phyloP scores from a whole-genome alignment of 257 asterid species.

The Penstemon newberryi region DNA sequence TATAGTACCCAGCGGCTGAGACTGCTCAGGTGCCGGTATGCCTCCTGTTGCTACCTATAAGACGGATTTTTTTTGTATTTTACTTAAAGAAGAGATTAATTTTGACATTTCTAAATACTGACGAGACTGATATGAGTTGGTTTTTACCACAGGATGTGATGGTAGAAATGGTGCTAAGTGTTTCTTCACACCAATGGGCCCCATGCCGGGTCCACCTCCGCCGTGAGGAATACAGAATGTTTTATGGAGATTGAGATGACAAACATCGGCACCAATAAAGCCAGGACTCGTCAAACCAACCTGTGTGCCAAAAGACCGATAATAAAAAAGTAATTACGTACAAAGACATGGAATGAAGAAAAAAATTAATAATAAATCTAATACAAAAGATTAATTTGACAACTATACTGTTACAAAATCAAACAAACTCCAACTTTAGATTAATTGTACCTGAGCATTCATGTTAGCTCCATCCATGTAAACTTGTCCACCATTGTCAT shows the following conservation, averaged over 20 bases:
- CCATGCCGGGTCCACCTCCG: conserved; percentile 99
- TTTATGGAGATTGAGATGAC: conserved; percentile 98
- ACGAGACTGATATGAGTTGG: background rate
- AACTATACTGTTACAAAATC: background rate
- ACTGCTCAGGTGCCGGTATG: conserved; percentile 73
- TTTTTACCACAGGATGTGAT: conserved; percentile 86
- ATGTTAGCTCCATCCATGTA: conserved; percentile 99
- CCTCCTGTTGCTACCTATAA: conserved; percentile 88
- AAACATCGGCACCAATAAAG: conserved; percentile 94
- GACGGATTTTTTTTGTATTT: background rate
- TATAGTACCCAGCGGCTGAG: conserved; percentile 86
- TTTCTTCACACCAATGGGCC: conserved; percentile 95
- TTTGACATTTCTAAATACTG: background rate
- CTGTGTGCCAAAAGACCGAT: conserved; percentile 41
- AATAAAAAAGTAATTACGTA: background rate
- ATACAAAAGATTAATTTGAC: background rate
- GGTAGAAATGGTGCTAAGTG: conserved; percentile 93
- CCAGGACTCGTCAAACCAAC: conserved; percentile 98
- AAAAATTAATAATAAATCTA: too few relatives aligned
- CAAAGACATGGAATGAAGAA: background rate
- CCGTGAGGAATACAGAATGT: conserved; percentile 99
- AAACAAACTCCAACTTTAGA: background rate
- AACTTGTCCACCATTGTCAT: conserved; percentile 97
- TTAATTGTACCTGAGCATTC: conserved; percentile 87
- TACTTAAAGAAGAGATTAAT: background rate